A percentile compares a stretch with the other conserved stretches of the same genome.
Evolutionary conservation across 768 basidiomycete genomes (phyloP).

Genomic region (Tylopilus sp.): DNA sequence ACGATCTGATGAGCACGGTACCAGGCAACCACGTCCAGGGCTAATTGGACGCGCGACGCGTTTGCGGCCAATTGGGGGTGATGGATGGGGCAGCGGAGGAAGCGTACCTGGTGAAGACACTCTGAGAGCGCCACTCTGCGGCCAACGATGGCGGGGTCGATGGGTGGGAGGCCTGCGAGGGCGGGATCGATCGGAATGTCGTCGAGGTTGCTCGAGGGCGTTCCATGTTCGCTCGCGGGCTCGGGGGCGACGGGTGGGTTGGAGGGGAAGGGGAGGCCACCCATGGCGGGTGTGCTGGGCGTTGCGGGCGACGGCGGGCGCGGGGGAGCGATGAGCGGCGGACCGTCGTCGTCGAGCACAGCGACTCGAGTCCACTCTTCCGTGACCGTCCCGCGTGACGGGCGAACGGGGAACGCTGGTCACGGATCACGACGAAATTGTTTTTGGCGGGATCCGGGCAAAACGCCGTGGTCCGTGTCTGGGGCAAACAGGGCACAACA

Average conservation of each 20-base stretch:
- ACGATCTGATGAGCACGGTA: slow-evolving; percentile 19
- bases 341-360: slow-evolving; percentile 37
- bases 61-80: slow-evolving; percentile 31
- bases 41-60: slow-evolving; percentile 70
- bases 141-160: slow-evolving; percentile 51
- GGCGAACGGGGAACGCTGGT: slow-evolving; percentile 22
- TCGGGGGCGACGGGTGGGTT: slow-evolving; percentile 49
- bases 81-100: slow-evolving; percentile 16
- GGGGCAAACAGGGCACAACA: slow-evolving; percentile 27
- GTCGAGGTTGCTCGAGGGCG: slow-evolving; percentile 54
- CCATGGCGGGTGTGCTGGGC: slow-evolving; percentile 40
- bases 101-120: slow-evolving; percentile 38
- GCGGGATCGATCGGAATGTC: slow-evolving; percentile 83
- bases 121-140: slow-evolving; percentile 18
- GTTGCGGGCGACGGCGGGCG: slow-evolving; percentile 14
- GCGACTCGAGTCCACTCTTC: slow-evolving; percentile 28
- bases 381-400: slow-evolving; percentile 34
- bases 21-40: slow-evolving; percentile 19
- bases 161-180: slow-evolving; percentile 44
- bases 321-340: slow-evolving; percentile 7
- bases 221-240: slow-evolving; percentile 55
- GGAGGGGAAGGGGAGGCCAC: slow-evolving; percentile 51
- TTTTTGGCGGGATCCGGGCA: background rate
- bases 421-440: slow-evolving; percentile 25
- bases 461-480: slow-evolving; percentile 20